Percentiles rank a stretch among this genome's conserved stretches.
These are phyloP conservation scores for Cladobotryum mycophilum DNA, from an alignment of 2,329 filamentous ascomycete species.

Conservation along the genomic window DNA sequence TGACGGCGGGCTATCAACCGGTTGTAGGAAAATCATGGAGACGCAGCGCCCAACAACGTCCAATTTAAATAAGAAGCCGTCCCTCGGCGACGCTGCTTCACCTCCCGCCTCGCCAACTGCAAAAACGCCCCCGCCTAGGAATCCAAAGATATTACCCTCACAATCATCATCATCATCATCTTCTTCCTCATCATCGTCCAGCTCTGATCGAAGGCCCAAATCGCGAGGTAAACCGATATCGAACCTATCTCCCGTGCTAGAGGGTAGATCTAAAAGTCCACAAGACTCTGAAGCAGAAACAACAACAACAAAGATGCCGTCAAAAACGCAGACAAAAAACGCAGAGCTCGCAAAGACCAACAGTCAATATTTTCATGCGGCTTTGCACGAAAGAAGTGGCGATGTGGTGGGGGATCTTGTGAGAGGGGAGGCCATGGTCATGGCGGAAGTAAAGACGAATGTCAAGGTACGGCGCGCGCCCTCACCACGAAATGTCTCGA, in stretches of 20 bases:
- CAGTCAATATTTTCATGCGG: slow-evolving; percentile 39
- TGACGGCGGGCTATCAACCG: no score
- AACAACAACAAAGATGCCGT: slow-evolving; percentile 5
- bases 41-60: not conserved
- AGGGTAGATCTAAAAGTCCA: slow-evolving; percentile 19
- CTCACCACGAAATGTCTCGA: not conserved
- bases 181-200: not conserved
- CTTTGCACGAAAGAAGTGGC: slow-evolving; percentile 29
- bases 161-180: not conserved
- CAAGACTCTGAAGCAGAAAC: slow-evolving; percentile 12
- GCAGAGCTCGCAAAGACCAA: slow-evolving; percentile 10
- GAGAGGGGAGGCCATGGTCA: slow-evolving; percentile 49
- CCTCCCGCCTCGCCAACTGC: not conserved
- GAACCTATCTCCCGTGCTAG: slow-evolving; percentile 25
- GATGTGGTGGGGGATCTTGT: slow-evolving; percentile 35
- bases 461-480: slow-evolving; percentile 22
- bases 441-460: slow-evolving; percentile 42
- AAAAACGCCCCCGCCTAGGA: not conserved
- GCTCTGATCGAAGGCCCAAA: slow-evolving; percentile 15
- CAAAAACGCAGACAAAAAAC: not conserved
- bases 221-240: slow-evolving; percentile 14
- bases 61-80: not conserved
- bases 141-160: not conserved
- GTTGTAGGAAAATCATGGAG: not conserved
- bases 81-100: not conserved